phyloP scores from a whole-genome alignment of 371 early-diverging fungal species.

The Mucor irregularis region DNA sequence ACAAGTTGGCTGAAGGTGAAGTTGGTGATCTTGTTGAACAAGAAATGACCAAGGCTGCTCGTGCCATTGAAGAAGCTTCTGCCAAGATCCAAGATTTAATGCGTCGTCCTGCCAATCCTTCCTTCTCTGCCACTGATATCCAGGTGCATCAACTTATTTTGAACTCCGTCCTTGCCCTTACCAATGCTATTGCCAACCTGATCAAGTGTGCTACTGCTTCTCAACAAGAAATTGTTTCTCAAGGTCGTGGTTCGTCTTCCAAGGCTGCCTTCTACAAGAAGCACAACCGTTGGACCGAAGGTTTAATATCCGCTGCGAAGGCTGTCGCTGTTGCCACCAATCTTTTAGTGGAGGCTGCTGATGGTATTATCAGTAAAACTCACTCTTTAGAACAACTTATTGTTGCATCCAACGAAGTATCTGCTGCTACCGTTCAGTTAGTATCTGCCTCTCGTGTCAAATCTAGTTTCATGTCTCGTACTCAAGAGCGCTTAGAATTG shows the following conservation, averaged over 20 bases:
- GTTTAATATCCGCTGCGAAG: conserved; percentile 96
- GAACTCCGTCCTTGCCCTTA: conserved; percentile 89
- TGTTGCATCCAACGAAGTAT: conserved; percentile 94
- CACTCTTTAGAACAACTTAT: conserved; percentile 92
- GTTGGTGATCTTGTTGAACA: conserved; percentile 90
- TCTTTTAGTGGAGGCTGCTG: conserved; percentile 91
- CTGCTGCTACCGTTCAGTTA: conserved; percentile 95
- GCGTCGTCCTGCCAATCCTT: conserved; percentile 71
- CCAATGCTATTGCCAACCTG: conserved; percentile 91
- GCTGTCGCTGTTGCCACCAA: conserved; percentile 93
- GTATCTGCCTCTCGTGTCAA: conserved; percentile 97
- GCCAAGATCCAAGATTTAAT: conserved; percentile 79
- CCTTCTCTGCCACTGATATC: conserved; percentile 72
- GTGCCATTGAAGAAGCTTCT: conserved; percentile 92
- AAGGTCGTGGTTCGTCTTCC: conserved; percentile 85
- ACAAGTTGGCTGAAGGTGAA: conserved; percentile 75
- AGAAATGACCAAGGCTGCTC: conserved; percentile 91
- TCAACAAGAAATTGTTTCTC: conserved; percentile 96
- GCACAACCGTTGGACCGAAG: conserved; percentile 98
- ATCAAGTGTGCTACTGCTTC: conserved; percentile 93
- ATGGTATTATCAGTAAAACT: conserved; percentile 92
- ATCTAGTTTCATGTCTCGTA: conserved; percentile 85
- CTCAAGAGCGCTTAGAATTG: conserved; percentile 88
- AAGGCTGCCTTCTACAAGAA: conserved; percentile 96
- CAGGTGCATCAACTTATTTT: conserved; percentile 92